Evolutionary conservation across 2,329 filamentous ascomycete species (phyloP).

Genomic region (Thelonectria rubi): DNA sequence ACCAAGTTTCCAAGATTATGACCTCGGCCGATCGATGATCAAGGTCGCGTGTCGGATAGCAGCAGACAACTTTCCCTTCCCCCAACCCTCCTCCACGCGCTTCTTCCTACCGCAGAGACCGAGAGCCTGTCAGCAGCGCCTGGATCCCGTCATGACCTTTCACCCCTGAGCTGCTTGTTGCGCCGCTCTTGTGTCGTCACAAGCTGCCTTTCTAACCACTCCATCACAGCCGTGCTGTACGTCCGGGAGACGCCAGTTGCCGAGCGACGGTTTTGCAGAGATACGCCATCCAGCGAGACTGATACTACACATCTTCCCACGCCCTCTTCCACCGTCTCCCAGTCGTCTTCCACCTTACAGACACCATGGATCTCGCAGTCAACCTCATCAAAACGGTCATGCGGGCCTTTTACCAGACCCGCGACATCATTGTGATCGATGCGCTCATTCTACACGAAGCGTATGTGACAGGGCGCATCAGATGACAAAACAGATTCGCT

Average conservation of each 20-base stretch:
- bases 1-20: not conserved
- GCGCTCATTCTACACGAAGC: constrained; percentile 83
- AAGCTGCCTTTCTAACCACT: constrained; percentile 24
- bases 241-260: not conserved
- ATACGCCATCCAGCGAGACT: not conserved
- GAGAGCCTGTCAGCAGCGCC: not conserved
- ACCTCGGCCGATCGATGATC: not conserved
- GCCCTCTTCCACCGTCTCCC: constrained; percentile 1
- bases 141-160: constrained; percentile 26
- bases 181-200: constrained; percentile 25
- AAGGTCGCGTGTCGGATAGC: constrained; percentile 6
- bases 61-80: not conserved
- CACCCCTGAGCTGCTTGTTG: constrained; percentile 31
- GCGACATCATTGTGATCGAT: constrained; percentile 86
- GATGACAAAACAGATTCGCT: constrained; percentile 55
- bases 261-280: not conserved
- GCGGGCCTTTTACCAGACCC: constrained; percentile 86
- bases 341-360: constrained; percentile 10
- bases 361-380: constrained; percentile 65
- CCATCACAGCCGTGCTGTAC: constrained; percentile 12
- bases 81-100: no score
- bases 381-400: constrained; percentile 86
- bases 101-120: not conserved
- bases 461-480: constrained; percentile 58
- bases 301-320: constrained; percentile 2